These are phyloP conservation scores for Lepiota subincarnata DNA, from an alignment of 768 basidiomycete genomes.

Conservation along the genomic window DNA sequence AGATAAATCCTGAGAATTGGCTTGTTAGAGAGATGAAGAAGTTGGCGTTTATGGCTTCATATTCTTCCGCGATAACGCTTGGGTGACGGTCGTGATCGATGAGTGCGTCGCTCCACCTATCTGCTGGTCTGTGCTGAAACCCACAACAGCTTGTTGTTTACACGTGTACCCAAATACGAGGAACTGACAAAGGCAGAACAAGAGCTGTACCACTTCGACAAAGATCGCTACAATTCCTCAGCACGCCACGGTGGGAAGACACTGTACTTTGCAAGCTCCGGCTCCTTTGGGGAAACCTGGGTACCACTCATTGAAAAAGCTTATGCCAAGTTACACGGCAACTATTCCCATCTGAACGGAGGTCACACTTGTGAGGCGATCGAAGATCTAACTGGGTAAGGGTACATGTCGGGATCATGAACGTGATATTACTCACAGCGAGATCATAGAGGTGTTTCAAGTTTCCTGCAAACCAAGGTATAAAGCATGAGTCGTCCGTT, in stretches of 20 bases:
- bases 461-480: constrained; percentile 38
- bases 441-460: constrained; percentile 37
- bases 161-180: constrained; percentile 47
- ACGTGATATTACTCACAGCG: background rate
- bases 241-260: constrained; percentile 46
- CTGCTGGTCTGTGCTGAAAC: background rate
- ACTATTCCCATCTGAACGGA: constrained; percentile 32
- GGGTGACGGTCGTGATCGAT: constrained; percentile 54
- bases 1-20: background rate
- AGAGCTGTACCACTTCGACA: constrained; percentile 48
- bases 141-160: constrained; percentile 39
- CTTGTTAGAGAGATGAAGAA: constrained; percentile 40
- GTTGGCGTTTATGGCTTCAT: constrained; percentile 59
- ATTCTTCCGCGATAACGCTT: constrained; percentile 47
- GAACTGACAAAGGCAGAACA: constrained; percentile 37
- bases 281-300: constrained; percentile 48
- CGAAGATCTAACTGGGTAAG: constrained; percentile 55
- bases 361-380: constrained; percentile 43
- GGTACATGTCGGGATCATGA: background rate
- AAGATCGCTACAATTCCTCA: constrained; percentile 38
- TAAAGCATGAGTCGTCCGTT: background rate
- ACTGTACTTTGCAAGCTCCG: constrained; percentile 48
- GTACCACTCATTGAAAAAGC: constrained; percentile 59
- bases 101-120: constrained; percentile 36
- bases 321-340: constrained; percentile 52